These are phyloP conservation scores for Penicillium paxilli DNA, from an alignment of 495 filamentous ascomycete genomes.

Conservation along the genomic window DNA sequence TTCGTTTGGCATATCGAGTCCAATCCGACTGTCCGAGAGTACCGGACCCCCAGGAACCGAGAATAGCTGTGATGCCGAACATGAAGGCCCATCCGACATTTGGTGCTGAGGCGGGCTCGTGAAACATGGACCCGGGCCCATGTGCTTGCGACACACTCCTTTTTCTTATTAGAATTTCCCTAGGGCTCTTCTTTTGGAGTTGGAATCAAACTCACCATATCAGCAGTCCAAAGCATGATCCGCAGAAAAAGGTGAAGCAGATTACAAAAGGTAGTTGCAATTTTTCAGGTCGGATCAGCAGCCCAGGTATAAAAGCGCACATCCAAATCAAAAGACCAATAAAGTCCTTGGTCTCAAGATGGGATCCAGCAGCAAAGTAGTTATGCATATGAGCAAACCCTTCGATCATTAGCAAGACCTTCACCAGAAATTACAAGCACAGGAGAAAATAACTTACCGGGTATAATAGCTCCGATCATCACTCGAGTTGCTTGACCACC, in stretches of 20 bases:
- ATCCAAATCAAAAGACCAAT: conserved; percentile 10
- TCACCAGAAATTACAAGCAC: not conserved
- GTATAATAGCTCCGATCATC: conserved; percentile 4
- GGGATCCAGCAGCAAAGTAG: conserved; percentile 3
- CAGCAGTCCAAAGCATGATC: not conserved
- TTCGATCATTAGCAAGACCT: not conserved
- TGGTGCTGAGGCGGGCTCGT: not conserved
- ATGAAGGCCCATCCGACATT: conserved; percentile 8
- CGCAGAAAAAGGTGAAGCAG: not conserved
- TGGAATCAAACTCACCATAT: not conserved
- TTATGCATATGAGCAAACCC: conserved; percentile 9
- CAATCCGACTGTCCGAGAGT: conserved; percentile 9
- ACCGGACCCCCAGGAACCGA: conserved; percentile 10
- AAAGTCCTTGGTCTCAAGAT: conserved; percentile 10
- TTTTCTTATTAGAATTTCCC: too few species aligned
- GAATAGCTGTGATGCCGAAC: conserved; percentile 9
- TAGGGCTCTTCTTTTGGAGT: too few species aligned
- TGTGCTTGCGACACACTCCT: conserved; percentile 5
- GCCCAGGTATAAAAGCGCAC: conserved; percentile 2
- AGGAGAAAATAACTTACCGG: not conserved
- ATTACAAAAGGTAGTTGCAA: conserved; percentile 6
- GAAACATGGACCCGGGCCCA: conserved; percentile 4
- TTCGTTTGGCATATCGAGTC: conserved; percentile 10
- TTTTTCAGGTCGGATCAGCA: conserved; percentile 5
- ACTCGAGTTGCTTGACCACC: conserved; percentile 5